Conservation (phyloP, 2,329 filamentous ascomycete genomes). For the Colletotrichum destructivum region DNA sequence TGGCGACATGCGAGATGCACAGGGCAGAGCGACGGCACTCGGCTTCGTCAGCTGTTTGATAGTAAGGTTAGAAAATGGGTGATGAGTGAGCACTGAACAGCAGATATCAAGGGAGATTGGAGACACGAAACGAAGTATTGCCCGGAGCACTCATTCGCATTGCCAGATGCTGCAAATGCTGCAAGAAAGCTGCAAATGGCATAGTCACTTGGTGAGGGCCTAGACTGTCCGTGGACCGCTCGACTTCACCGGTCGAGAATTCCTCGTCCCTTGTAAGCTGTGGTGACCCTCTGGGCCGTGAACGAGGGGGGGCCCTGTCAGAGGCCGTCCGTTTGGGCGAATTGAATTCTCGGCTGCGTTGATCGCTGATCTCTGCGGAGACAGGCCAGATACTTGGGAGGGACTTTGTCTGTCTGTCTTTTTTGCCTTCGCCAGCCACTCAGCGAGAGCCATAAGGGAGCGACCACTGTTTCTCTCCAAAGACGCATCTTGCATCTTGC, state of each 20-base stretch:
- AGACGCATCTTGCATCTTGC: not conserved
- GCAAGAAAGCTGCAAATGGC: slow-evolving; percentile 15
- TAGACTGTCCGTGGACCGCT: slow-evolving; percentile 33
- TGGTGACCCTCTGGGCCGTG: not conserved
- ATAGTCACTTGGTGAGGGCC: slow-evolving; percentile 29
- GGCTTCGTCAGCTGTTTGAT: slow-evolving; percentile 22
- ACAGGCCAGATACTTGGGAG: slow-evolving; percentile 21
- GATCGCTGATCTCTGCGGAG: slow-evolving; percentile 35
- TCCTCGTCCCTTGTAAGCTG: not conserved
- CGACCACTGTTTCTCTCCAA: not conserved
- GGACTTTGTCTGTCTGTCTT: not conserved
- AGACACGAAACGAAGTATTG: slow-evolving; percentile 16
- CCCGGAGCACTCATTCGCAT: slow-evolving; percentile 3
- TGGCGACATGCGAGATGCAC: not conserved
- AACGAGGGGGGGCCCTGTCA: slow-evolving; percentile 25
- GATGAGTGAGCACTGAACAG: too few relatives aligned
- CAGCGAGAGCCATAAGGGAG: not conserved
- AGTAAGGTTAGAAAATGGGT: not conserved
- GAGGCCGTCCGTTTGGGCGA: slow-evolving; percentile 18
- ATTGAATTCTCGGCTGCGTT: slow-evolving; percentile 37
- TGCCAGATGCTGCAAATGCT: slow-evolving; percentile 6
- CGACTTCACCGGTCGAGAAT: slow-evolving; percentile 30
- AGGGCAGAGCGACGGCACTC: not conserved
- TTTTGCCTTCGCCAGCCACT: not conserved
- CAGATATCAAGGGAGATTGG: not conserved